A percentile compares a stretch with the other conserved stretches of the same genome.
Conservation (phyloP, 2,329 filamentous ascomycete species). For the Aspergillus japonicus region DNA sequence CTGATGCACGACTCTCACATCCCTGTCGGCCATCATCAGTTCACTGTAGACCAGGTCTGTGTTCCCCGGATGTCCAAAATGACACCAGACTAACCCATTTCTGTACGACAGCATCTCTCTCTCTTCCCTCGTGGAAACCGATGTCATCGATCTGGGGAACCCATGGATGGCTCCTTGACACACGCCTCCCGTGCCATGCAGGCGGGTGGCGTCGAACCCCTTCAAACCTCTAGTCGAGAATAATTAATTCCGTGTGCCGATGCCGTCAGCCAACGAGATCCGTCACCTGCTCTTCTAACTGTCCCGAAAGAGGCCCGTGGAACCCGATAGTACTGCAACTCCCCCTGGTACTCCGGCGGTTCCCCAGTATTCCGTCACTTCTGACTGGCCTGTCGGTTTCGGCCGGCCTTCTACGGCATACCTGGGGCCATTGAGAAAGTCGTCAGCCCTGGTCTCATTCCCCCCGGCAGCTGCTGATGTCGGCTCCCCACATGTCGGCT, state of each 20-base stretch:
- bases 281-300: not conserved
- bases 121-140: not conserved
- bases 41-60: not conserved
- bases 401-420: constrained; percentile 19
- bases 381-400: constrained; percentile 21
- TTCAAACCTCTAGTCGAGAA: not conserved
- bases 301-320: constrained; percentile 13
- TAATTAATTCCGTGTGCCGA: not conserved
- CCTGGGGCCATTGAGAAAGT: not conserved
- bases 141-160: not conserved
- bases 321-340: constrained; percentile 14
- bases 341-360: constrained; percentile 6
- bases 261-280: constrained; percentile 12
- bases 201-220: constrained; percentile 3
- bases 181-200: constrained; percentile 3
- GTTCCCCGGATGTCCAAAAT: not conserved
- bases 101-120: not conserved
- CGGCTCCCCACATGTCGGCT: constrained; percentile 18
- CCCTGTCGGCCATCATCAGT: not conserved
- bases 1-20: not conserved
- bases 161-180: not conserved
- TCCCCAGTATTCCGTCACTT: constrained; percentile 11
- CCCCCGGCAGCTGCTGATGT: not conserved
- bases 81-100: not conserved
- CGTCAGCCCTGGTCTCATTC: not conserved